These are phyloP conservation scores for Serendipita vermifera DNA, from an alignment of 768 basidiomycete species.

Conservation along the genomic window DNA sequence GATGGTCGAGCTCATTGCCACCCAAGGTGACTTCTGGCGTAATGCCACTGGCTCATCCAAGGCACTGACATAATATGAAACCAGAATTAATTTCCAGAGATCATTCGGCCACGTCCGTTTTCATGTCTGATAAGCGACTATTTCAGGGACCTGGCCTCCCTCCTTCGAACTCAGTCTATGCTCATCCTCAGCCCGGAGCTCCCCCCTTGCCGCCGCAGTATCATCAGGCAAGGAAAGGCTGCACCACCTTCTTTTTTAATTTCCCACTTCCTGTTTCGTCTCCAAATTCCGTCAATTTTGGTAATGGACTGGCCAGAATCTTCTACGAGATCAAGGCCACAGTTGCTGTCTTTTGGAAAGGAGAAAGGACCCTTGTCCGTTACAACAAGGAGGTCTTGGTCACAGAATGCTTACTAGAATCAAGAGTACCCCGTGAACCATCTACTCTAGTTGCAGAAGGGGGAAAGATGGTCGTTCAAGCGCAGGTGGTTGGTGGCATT, in stretches of 20 bases:
- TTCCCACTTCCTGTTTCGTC: slow-evolving; percentile 54
- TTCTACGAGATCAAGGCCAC: slow-evolving; percentile 63
- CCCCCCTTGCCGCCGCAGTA: slow-evolving; percentile 51
- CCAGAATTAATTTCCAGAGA: slow-evolving; percentile 64
- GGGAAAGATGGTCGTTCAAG: slow-evolving; percentile 70
- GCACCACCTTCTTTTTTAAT: slow-evolving; percentile 69
- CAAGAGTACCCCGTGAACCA: neutral
- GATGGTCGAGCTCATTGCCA: slow-evolving; percentile 63
- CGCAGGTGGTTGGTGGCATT: slow-evolving; percentile 46
- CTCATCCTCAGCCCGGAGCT: slow-evolving; percentile 44
- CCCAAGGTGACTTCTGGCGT: slow-evolving; percentile 40
- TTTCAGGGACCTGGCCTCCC: slow-evolving; percentile 76
- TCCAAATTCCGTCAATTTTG: slow-evolving; percentile 61
- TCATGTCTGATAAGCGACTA: slow-evolving; percentile 52
- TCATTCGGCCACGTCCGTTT: slow-evolving; percentile 68
- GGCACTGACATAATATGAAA: slow-evolving; percentile 10
- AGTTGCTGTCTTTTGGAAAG: slow-evolving; percentile 63
- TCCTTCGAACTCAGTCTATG: slow-evolving; percentile 70
- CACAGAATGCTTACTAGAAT: slow-evolving; percentile 37
- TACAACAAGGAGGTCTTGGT: slow-evolving; percentile 50
- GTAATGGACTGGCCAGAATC: slow-evolving; percentile 51
- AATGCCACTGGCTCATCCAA: neutral
- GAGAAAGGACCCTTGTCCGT: slow-evolving; percentile 53
- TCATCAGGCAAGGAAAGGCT: slow-evolving; percentile 59
- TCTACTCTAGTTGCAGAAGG: slow-evolving; percentile 48